Percentiles rank a stretch among this genome's conserved stretches.
phyloP scores from a whole-genome alignment of 2,329 filamentous ascomycete species.

The Fusarium clavum region DNA sequence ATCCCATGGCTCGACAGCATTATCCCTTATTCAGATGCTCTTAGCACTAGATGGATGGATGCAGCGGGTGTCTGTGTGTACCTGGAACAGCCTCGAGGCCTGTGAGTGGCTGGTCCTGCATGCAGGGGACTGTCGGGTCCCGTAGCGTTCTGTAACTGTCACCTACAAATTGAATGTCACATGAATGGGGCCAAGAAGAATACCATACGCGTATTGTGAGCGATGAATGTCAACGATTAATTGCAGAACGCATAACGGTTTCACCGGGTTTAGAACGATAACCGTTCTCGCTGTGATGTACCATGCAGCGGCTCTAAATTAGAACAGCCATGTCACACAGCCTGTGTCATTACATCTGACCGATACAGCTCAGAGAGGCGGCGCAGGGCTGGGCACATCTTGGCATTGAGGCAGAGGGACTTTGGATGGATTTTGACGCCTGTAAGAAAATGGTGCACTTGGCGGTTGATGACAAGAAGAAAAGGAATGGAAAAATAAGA shows the following conservation, averaged over 20 bases:
- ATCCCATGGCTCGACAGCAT: slow-evolving; percentile 2
- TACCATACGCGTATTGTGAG: not conserved
- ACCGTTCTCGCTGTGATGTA: not conserved
- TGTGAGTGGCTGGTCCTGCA: slow-evolving; percentile 24
- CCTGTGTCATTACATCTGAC: slow-evolving; percentile 18
- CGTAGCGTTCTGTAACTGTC: not conserved
- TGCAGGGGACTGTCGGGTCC: slow-evolving; percentile 8
- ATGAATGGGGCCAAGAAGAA: not conserved
- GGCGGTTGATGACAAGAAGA: slow-evolving; percentile 5
- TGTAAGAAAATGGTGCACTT: slow-evolving; percentile 29
- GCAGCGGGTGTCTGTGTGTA: slow-evolving; percentile 9
- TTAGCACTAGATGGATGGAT: not conserved
- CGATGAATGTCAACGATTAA: not conserved
- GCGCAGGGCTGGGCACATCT: slow-evolving; percentile 37
- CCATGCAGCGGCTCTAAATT: not conserved
- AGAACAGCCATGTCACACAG: not conserved
- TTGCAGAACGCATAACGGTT: not conserved
- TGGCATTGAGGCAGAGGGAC: slow-evolving; percentile 24
- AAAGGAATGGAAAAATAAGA: not conserved
- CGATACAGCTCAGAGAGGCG: slow-evolving; percentile 23
- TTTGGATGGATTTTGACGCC: not conserved
- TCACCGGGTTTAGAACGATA: not conserved
- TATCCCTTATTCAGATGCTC: not conserved
- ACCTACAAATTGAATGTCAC: not conserved
- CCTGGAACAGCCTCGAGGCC: slow-evolving; percentile 16